These are phyloP conservation scores for Polygonum maritimum DNA, from an alignment of 148 eudicot genomes.

Conservation along the genomic window DNA sequence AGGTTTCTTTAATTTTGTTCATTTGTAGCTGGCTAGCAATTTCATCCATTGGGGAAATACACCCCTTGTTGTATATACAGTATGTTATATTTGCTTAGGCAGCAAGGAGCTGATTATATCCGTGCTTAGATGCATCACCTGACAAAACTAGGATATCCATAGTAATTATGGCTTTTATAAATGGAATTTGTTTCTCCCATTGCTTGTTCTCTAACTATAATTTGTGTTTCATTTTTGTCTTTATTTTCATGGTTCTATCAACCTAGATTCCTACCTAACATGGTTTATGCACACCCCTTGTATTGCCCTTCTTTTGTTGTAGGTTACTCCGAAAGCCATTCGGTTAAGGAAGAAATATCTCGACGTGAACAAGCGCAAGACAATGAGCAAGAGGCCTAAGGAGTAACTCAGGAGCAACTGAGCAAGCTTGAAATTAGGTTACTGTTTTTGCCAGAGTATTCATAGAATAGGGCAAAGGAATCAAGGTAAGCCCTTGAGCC, in stretches of 20 bases:
- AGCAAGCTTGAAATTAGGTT: not conserved
- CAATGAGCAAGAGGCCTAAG: conserved; percentile 70
- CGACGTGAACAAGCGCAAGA: conserved; percentile 83
- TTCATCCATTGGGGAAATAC: not conserved
- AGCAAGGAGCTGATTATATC: not conserved
- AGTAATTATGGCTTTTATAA: not conserved
- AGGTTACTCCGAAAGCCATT: conserved; percentile 87
- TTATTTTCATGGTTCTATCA: not conserved
- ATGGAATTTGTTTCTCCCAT: not conserved
- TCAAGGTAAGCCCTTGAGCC: not conserved
- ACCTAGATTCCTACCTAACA: not conserved
- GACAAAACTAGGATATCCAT: not conserved
- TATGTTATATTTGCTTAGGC: not conserved
- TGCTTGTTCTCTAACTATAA: not conserved
- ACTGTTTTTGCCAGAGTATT: not conserved
- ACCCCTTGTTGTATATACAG: not conserved
- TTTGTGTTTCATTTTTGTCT: not conserved
- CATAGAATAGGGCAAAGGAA: not conserved
- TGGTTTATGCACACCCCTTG: not conserved
- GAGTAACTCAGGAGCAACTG: conserved; percentile 20
- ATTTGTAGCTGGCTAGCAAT: not conserved
- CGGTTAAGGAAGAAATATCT: conserved; percentile 84
- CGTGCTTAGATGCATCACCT: not conserved
- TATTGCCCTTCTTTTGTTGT: conserved; percentile 15
- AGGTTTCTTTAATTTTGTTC: not conserved